Percentiles rank a stretch among this genome's conserved stretches.
phyloP scores from a whole-genome alignment of 1,284 basidiomycete species.

The Exobasidium cylindrosporum region DNA sequence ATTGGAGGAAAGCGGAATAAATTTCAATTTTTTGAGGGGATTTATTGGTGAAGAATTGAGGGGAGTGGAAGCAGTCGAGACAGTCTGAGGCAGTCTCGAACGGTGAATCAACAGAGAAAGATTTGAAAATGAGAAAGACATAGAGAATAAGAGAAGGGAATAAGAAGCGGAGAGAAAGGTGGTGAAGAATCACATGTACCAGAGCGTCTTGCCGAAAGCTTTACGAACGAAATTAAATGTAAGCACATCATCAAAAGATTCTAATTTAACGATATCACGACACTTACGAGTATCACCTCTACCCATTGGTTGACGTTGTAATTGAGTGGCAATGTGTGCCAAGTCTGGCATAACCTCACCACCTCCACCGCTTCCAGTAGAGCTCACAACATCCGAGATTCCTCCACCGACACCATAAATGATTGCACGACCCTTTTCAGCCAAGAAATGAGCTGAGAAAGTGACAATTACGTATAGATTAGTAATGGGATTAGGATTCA shows the following conservation, averaged over 20 bases:
- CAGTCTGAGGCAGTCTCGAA: too few species aligned
- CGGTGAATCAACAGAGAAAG: too few species aligned
- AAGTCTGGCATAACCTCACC: not conserved
- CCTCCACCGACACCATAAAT: not conserved
- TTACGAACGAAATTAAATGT: not conserved
- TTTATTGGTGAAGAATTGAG: too few species aligned
- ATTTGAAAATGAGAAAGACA: too few species aligned
- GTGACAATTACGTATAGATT: not conserved
- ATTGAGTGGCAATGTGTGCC: not conserved
- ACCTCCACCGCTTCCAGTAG: not conserved
- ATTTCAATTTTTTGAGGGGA: too few species aligned
- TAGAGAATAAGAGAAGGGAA: too few species aligned
- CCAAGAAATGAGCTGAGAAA: conserved; percentile 49
- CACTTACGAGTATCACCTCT: not conserved
- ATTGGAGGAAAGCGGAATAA: too few species aligned
- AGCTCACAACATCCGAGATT: not conserved
- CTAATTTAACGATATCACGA: not conserved
- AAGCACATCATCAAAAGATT: not conserved
- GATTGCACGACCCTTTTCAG: conserved; percentile 52
- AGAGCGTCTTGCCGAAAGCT: not conserved
- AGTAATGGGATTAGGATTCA: conserved; percentile 27
- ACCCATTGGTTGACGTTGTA: not conserved
- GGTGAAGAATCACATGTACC: conserved; percentile 1
- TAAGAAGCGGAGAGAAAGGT: too few species aligned
- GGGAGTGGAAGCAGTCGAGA: too few species aligned